Evolutionary conservation across 2,329 filamentous ascomycete genomes (phyloP).

Genomic region (Dactylellina sp.): DNA sequence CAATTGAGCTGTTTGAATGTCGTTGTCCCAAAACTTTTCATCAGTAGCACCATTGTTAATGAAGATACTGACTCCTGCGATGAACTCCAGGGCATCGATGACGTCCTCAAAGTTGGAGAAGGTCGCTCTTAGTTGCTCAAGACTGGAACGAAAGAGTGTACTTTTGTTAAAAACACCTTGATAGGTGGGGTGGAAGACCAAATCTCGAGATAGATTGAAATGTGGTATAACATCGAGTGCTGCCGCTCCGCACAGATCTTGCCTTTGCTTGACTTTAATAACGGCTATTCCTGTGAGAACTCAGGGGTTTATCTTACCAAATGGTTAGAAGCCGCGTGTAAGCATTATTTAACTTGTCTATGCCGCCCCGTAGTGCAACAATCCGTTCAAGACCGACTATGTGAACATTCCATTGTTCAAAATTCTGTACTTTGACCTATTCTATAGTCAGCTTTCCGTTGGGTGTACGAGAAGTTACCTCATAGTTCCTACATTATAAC

Average conservation of each 20-base stretch:
- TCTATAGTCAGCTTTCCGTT: slow-evolving; percentile 9
- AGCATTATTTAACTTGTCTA: slow-evolving; percentile 20
- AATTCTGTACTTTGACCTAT: slow-evolving; percentile 30
- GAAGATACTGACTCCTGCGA: slow-evolving; percentile 13
- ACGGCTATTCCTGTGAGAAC: not conserved
- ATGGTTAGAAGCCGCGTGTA: slow-evolving; percentile 21
- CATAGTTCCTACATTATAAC: slow-evolving; percentile 24
- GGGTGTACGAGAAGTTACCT: slow-evolving; percentile 2
- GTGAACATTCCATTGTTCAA: slow-evolving; percentile 28
- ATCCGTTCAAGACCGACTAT: slow-evolving; percentile 22
- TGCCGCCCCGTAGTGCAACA: slow-evolving; percentile 22
- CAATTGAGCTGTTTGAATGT: slow-evolving; percentile 25
- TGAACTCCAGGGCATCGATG: slow-evolving; percentile 18
- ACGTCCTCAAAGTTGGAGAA: slow-evolving; percentile 15
- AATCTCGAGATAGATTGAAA: slow-evolving; percentile 20
- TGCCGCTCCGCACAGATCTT: slow-evolving; percentile 28
- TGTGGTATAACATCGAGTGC: slow-evolving; percentile 14
- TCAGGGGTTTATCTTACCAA: slow-evolving; percentile 18
- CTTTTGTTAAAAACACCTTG: slow-evolving; percentile 12
- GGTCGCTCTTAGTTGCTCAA: slow-evolving; percentile 3
- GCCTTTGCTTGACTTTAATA: slow-evolving; percentile 23
- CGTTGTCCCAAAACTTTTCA: slow-evolving; percentile 27
- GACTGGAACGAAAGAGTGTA: slow-evolving; percentile 20
- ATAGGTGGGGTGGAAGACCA: slow-evolving; percentile 12
- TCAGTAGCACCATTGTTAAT: slow-evolving; percentile 21